A percentile compares a stretch with the other conserved stretches of the same genome.
Conservation (phyloP, 1,139 yeast species). For the Yamadazyma atlantica region DNA sequence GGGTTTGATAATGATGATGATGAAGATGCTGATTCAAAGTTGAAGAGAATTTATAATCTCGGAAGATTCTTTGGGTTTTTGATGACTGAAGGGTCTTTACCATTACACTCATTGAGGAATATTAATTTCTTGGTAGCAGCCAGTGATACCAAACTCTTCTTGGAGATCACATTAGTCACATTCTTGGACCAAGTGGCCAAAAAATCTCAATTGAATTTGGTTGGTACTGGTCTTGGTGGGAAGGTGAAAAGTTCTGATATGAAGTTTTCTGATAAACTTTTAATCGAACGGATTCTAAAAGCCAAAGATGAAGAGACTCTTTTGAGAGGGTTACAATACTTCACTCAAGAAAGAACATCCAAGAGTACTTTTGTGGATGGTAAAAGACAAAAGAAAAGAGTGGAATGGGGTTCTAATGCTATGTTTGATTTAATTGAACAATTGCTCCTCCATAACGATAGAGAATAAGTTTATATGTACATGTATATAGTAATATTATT, state of each 20-base stretch:
- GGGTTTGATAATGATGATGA: constrained; percentile 34
- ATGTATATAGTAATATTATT: background rate
- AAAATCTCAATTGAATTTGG: constrained; percentile 53
- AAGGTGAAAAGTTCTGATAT: constrained; percentile 29
- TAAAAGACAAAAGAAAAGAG: constrained; percentile 58
- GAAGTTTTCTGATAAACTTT: constrained; percentile 52
- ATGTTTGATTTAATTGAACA: constrained; percentile 57
- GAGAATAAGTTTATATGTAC: constrained; percentile 2
- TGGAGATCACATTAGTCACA: constrained; percentile 72
- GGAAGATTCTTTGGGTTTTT: constrained; percentile 80
- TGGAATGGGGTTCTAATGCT: constrained; percentile 69
- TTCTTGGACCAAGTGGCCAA: constrained; percentile 67
- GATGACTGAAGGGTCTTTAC: constrained; percentile 69
- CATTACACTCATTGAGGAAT: constrained; percentile 70
- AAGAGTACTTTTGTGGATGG: constrained; percentile 55
- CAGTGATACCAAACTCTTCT: constrained; percentile 62
- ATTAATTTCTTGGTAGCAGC: constrained; percentile 75
- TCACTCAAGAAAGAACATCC: constrained; percentile 55
- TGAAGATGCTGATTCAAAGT: constrained; percentile 40
- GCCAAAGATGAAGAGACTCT: constrained; percentile 64
- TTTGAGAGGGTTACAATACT: constrained; percentile 72
- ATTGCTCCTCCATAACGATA: constrained; percentile 10
- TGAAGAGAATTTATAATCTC: constrained; percentile 63
- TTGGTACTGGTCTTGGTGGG: constrained; percentile 42
- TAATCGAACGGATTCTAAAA: constrained; percentile 56